phyloP scores from a whole-genome alignment of 129 eudicot species.

The Glebionis coronaria region DNA sequence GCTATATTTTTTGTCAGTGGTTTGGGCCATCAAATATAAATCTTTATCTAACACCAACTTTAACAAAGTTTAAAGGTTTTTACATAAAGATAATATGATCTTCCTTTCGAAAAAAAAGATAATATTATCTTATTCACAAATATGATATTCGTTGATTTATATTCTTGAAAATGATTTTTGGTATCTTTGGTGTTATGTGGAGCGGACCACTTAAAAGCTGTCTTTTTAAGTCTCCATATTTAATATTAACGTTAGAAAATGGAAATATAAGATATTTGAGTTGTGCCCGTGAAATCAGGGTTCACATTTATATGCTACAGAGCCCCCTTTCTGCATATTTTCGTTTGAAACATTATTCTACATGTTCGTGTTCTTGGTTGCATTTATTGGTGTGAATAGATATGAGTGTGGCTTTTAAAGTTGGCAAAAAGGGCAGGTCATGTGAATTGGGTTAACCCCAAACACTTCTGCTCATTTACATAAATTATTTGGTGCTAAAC shows the following conservation, averaged over 20 bases:
- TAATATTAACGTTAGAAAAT: constrained; percentile 1
- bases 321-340: background rate
- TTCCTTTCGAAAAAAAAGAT: too few species aligned
- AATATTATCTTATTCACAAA: constrained; percentile 19
- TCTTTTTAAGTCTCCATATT: constrained; percentile 15
- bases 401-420: background rate
- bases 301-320: constrained; percentile 16
- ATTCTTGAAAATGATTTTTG: constrained; percentile 30
- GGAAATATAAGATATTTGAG: constrained; percentile 7
- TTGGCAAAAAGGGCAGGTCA: constrained; percentile 12
- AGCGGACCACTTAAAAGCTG: constrained; percentile 22
- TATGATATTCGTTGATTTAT: constrained; percentile 20
- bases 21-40: constrained; percentile 12
- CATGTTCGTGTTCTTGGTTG: constrained; percentile 14
- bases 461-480: background rate
- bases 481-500: background rate
- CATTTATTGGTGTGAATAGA: constrained; percentile 12
- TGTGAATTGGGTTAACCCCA: background rate
- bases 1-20: background rate
- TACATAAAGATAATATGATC: constrained; percentile 14
- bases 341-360: constrained; percentile 11
- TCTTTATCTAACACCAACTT: constrained; percentile 1
- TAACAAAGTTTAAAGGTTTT: constrained; percentile 3
- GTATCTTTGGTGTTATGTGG: constrained; percentile 34
- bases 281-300: constrained; percentile 9